Evolutionary conservation across 2,329 filamentous ascomycete species (phyloP).

Genomic region (Aspergillus caelatus): DNA sequence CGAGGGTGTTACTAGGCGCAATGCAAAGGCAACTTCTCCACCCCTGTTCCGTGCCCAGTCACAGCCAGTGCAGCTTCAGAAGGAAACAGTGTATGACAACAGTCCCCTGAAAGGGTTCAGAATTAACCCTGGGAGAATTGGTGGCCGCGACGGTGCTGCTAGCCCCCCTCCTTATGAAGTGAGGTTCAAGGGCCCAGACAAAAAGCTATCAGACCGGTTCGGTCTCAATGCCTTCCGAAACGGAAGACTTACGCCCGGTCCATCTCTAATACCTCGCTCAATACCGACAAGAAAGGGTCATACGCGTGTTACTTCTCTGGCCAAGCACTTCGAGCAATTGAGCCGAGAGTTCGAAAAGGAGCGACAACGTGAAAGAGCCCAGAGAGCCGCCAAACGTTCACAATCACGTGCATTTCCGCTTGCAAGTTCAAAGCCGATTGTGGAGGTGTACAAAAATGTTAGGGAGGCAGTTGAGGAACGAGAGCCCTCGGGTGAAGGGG

Average conservation of each 20-base stretch:
- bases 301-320: slow-evolving; percentile 84
- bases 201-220: slow-evolving; percentile 74
- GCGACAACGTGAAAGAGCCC: slow-evolving; percentile 79
- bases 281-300: slow-evolving; percentile 70
- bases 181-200: slow-evolving; percentile 59
- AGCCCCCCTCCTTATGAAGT: slow-evolving; percentile 28
- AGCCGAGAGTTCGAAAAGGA: slow-evolving; percentile 97
- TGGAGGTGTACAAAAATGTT: slow-evolving; percentile 93
- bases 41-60: slow-evolving; percentile 55
- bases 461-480: slow-evolving; percentile 88
- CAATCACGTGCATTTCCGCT: slow-evolving; percentile 83
- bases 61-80: slow-evolving; percentile 48
- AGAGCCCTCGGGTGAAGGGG: slow-evolving; percentile 65
- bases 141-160: slow-evolving; percentile 23
- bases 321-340: slow-evolving; percentile 94
- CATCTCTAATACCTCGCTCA: slow-evolving; percentile 85
- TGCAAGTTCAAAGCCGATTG: slow-evolving; percentile 90
- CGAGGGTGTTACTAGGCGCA: slow-evolving; percentile 41
- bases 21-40: slow-evolving; percentile 46
- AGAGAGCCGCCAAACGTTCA: slow-evolving; percentile 74
- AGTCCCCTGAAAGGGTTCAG: slow-evolving; percentile 26
- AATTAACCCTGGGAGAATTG: slow-evolving; percentile 24
- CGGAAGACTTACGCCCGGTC: slow-evolving; percentile 49
- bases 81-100: slow-evolving; percentile 28
- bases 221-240: slow-evolving; percentile 68